phyloP scores from a whole-genome alignment of 140 eudicot genomes.

The Senecio squalidus region DNA sequence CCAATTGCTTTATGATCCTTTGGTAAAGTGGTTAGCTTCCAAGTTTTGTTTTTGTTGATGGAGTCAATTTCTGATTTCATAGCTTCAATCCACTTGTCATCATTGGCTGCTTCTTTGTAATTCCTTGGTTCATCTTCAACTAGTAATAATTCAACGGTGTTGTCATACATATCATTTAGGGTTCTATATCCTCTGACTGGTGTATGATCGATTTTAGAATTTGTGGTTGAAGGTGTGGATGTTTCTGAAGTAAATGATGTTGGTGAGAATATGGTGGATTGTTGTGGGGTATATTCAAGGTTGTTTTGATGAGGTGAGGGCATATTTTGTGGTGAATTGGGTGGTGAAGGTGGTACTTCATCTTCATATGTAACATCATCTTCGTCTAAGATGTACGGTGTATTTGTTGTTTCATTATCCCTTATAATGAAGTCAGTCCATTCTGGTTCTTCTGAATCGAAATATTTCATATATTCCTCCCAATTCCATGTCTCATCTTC shows the following conservation, averaged over 20 bases:
- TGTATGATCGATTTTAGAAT: not conserved
- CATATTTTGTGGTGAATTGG: too few species aligned
- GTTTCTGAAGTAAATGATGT: too few species aligned
- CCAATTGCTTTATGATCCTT: not conserved
- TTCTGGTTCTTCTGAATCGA: not conserved
- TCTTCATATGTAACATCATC: not conserved
- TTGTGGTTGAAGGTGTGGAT: not conserved
- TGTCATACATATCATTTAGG: not conserved
- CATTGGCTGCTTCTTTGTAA: not conserved
- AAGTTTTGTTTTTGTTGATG: not conserved
- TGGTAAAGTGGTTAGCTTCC: not conserved
- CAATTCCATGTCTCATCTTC: not conserved
- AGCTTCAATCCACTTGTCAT: not conserved
- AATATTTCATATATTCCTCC: not conserved
- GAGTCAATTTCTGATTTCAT: constrained; percentile 2
- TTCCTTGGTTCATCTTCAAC: not conserved
- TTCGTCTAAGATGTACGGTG: not conserved
- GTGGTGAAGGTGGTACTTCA: not conserved
- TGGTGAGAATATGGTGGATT: not conserved
- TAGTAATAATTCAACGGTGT: not conserved
- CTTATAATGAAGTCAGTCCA: not conserved
- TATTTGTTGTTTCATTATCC: not conserved
- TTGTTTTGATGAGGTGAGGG: too few species aligned
- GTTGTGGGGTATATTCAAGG: not conserved
- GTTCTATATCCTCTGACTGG: not conserved